Percentiles rank a stretch among this genome's conserved stretches.
These are phyloP conservation scores for Pezicula neosporulosa DNA, from an alignment of 2,329 filamentous ascomycete species.

Conservation along the genomic window DNA sequence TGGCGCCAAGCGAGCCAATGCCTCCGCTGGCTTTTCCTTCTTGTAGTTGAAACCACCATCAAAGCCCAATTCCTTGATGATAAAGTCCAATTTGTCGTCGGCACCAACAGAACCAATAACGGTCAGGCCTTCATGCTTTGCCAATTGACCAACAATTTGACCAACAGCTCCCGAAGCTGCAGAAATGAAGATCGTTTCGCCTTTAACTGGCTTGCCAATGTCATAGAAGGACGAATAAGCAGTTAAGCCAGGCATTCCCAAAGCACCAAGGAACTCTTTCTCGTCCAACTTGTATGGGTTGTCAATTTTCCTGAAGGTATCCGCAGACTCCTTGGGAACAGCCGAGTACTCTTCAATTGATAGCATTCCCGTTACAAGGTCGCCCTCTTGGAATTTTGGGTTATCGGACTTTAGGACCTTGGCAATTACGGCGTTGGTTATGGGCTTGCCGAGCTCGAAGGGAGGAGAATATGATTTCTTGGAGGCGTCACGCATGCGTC, in stretches of 20 bases:
- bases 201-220: slow-evolving; percentile 71
- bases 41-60: slow-evolving; percentile 80
- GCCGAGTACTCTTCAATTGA: slow-evolving; percentile 67
- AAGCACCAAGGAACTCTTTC: slow-evolving; percentile 67
- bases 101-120: slow-evolving; percentile 74
- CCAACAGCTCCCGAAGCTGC: slow-evolving; percentile 74
- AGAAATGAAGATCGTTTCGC: slow-evolving; percentile 75
- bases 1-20: slow-evolving; percentile 63
- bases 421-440: slow-evolving; percentile 61
- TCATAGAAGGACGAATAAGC: slow-evolving; percentile 73
- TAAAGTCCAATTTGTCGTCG: slow-evolving; percentile 73
- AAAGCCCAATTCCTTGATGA: slow-evolving; percentile 69
- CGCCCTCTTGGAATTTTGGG: slow-evolving; percentile 60
- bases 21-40: slow-evolving; percentile 63
- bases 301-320: slow-evolving; percentile 50
- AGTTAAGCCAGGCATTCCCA: slow-evolving; percentile 77
- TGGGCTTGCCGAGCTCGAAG: slow-evolving; percentile 58
- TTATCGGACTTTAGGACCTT: slow-evolving; percentile 70
- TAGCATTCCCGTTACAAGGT: slow-evolving; percentile 57
- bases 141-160: slow-evolving; percentile 72
- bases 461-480: slow-evolving; percentile 65
- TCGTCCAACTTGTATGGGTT: slow-evolving; percentile 68
- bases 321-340: slow-evolving; percentile 37
- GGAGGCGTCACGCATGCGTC: slow-evolving; percentile 65
- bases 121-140: slow-evolving; percentile 70